These are phyloP conservation scores for Termitomyces sp. DNA, from an alignment of 768 basidiomycete species.

Conservation along the genomic window DNA sequence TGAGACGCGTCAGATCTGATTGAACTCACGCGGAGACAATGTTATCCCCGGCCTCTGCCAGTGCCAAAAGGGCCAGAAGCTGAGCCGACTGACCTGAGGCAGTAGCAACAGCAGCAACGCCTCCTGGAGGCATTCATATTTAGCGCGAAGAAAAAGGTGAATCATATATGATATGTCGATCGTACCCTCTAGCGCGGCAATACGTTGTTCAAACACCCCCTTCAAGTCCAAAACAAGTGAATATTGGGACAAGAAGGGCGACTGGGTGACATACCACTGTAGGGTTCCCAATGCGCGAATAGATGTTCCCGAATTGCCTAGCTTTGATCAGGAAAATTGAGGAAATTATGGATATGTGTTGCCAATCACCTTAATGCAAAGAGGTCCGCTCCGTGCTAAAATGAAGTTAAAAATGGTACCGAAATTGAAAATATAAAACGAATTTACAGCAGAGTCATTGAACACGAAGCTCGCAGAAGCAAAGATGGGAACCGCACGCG, in stretches of 20 bases:
- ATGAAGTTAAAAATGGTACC: conserved; percentile 39
- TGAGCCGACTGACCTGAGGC: conserved; percentile 69
- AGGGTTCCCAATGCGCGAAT: conserved; percentile 68
- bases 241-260: no score
- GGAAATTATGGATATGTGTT: neutral
- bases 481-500: conserved; percentile 78
- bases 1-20: neutral
- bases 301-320: conserved; percentile 23
- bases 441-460: neutral
- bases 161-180: no score
- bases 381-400: neutral
- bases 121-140: no score
- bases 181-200: conserved; percentile 76
- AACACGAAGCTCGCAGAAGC: conserved; percentile 57
- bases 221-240: neutral
- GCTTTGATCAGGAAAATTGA: no score
- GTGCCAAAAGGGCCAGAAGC: conserved; percentile 51
- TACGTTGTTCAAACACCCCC: conserved; percentile 75
- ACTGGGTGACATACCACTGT: conserved; percentile 31
- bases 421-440: conserved; percentile 39
- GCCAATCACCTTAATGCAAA: neutral
- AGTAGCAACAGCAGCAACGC: conserved; percentile 69
- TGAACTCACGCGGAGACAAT: conserved; percentile 63
- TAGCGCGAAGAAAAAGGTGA: no score
- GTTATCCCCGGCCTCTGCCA: conserved; percentile 70